Evolutionary conservation across 306 rosid species (phyloP).

Genomic region (Dryas alaskensis): DNA sequence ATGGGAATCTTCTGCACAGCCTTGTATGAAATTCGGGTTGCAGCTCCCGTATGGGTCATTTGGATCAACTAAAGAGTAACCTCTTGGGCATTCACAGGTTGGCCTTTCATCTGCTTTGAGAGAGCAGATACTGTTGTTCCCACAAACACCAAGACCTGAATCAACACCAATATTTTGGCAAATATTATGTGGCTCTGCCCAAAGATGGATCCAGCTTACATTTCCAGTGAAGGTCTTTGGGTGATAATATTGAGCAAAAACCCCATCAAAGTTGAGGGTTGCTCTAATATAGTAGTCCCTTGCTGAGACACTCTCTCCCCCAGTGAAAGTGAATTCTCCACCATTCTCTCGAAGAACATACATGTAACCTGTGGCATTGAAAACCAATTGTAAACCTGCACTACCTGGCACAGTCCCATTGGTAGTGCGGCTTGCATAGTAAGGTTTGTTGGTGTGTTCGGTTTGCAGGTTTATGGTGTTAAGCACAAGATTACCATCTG

Average conservation of each 20-base stretch:
- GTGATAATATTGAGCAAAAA: slow-evolving; percentile 33
- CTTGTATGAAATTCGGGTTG: slow-evolving; percentile 17
- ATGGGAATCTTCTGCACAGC: slow-evolving; percentile 23
- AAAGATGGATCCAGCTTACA: neutral
- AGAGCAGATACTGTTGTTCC: slow-evolving; percentile 46
- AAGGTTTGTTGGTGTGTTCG: neutral
- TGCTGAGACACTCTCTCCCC: neutral
- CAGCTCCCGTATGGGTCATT: slow-evolving; percentile 26
- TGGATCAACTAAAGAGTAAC: slow-evolving; percentile 30
- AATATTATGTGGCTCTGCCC: slow-evolving; percentile 15
- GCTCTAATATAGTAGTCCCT: slow-evolving; percentile 28
- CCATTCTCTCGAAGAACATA: slow-evolving; percentile 29
- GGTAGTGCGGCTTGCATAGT: neutral
- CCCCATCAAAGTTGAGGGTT: slow-evolving; percentile 42
- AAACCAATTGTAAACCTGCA: slow-evolving; percentile 30
- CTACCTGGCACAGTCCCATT: neutral
- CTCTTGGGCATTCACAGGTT: slow-evolving; percentile 20
- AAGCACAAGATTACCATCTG: slow-evolving; percentile 24
- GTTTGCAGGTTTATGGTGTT: slow-evolving; percentile 10
- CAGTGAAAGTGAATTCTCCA: neutral
- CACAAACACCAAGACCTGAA: slow-evolving; percentile 40
- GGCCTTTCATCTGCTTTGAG: slow-evolving; percentile 24
- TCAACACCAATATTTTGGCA: neutral
- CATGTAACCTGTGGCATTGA: slow-evolving; percentile 35
- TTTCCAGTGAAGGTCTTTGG: slow-evolving; percentile 24